Evolutionary conservation across 2,329 filamentous ascomycete species (phyloP), one percentile per base, ranked within the genome.

Genomic region (Aureobasidium sp.): DNA sequence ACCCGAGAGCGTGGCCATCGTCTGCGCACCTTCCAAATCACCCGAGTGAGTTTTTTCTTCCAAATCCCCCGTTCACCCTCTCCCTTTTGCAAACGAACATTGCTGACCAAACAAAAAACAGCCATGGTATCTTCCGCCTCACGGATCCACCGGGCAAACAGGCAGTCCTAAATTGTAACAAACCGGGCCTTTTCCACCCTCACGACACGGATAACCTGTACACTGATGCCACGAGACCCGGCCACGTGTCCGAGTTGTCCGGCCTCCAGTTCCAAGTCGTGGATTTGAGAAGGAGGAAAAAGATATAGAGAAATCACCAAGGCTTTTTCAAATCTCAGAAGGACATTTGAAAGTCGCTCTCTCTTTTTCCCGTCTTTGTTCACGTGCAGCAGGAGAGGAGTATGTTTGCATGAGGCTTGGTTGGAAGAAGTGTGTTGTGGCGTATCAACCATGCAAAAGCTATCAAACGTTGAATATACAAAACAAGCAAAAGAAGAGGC

Each of bases 1-100:
- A 75, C 87, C 91, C 0, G 94, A 99, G 78, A 95, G 90, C 67
- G 91, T 99, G 64, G 94, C 94, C 4, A 95, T 99, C 68, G 94
- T 99, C 40, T 99, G 94, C 75, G 90, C 94, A 6, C 94, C 94
- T 0, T 87, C 82, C 60, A 90, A 88, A 68, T 79, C 81, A 37
- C 89, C 88, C 46, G 88, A 85, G 84, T 92, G 77, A 77, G 85
- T 81, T 21, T 23, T n/a, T n/a, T n/a, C 4, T 29, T 29, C 27
- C 9, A 29, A 29, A 4, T 9, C 27, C 27, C 27, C 27, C 27
- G 4, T 29, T 29, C 9, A 5, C 27, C 27, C 13, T 27, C 5
- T 11, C 21, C 35, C 27, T 37, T 31, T 29, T 29, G 23, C 7
- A 25, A 15, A 15, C 33, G 11, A 21, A 2, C 9, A 13, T 46